Evolutionary conservation across 108 stramenopile genomes (phyloP), one percentile per base, ranked within the genome.

Genomic region (Cyclotella distinguenda): DNA sequence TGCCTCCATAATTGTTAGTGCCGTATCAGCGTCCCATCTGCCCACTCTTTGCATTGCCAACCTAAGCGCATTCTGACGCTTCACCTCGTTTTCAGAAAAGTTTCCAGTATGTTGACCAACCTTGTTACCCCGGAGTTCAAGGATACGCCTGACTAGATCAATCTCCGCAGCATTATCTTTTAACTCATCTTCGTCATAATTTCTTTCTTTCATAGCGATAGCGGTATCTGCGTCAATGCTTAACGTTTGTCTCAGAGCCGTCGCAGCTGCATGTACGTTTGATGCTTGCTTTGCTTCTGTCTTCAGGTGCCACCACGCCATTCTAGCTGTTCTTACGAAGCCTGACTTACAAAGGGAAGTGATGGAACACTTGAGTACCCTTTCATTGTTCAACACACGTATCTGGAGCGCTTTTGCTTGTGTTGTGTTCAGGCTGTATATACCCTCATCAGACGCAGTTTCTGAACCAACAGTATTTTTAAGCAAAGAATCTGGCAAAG

Each of bases 221-320:
- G 86, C 69, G 44, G 72, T 61, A 31, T 87, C 86, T 22, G 63
- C 74, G 12, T 77, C 79, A 48, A 84, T 64, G 39, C 70, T 72
- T 25, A 84, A 62, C 51, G 83, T 87, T 34, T 74, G 65, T 22
- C 77, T 68, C 57, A 88, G 54, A 9, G 68, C 60, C n/a, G 66
- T 66, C 7, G 88, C 84, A 21, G 91, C 84, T 13, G 68, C 51
- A 64, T 70, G 71, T 11, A 86, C 58, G 39, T 77, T 58, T 0
- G 77, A 68, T n/a, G 81, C 78, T 61, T 93, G 85, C 59, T 73
- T 78, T 1, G 63, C 66, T 72, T 93, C 91, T 26, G 56, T 67
- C 53, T 85, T 84, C 32, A 85, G 74, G 57, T 80, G 86, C 48
- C 74, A 68, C 77, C 80, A 86, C n/a, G 84, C 82, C 88, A 93